Percentiles rank a stretch among this genome's conserved stretches.
Evolutionary conservation across 768 basidiomycete species (phyloP).

Genomic region (Phylloporus sp.): DNA sequence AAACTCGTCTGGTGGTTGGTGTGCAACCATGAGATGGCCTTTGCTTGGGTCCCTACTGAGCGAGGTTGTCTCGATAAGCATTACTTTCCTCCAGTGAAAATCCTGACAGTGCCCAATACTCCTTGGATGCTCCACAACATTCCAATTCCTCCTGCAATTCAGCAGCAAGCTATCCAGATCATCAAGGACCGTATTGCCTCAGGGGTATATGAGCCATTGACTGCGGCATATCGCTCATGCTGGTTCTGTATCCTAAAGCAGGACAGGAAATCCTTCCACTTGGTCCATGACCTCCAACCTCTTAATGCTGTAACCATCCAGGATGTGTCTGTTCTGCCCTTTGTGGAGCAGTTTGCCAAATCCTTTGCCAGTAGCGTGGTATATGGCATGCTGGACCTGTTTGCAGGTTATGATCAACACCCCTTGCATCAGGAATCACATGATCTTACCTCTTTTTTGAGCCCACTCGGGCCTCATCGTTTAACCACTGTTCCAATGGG

Average conservation of each 20-base stretch:
- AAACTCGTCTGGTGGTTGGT: too few relatives aligned
- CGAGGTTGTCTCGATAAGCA: too few relatives aligned
- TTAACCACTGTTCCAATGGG: not conserved
- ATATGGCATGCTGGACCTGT: not conserved
- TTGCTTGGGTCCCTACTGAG: too few relatives aligned
- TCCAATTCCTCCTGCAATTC: too few relatives aligned
- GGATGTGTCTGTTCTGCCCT: not conserved
- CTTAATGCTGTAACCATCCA: not conserved
- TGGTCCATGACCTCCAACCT: not conserved
- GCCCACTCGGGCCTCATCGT: not conserved
- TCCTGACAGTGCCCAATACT: too few relatives aligned
- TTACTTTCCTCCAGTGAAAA: too few relatives aligned
- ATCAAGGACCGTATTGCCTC: conserved; percentile 32
- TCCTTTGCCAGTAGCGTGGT: not conserved
- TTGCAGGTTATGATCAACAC: not conserved
- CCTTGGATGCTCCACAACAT: too few relatives aligned
- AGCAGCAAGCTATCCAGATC: too few relatives aligned
- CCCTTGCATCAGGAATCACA: not conserved
- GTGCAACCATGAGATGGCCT: too few relatives aligned
- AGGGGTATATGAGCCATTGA: conserved; percentile 35
- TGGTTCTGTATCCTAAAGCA: conserved; percentile 6
- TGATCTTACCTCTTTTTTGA: not conserved
- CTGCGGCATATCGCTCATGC: not conserved
- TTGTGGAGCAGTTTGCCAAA: not conserved
- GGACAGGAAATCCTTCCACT: not conserved